Evolutionary conservation across 257 asterid genomes (phyloP).

Genomic region (Gentiana straminea): DNA sequence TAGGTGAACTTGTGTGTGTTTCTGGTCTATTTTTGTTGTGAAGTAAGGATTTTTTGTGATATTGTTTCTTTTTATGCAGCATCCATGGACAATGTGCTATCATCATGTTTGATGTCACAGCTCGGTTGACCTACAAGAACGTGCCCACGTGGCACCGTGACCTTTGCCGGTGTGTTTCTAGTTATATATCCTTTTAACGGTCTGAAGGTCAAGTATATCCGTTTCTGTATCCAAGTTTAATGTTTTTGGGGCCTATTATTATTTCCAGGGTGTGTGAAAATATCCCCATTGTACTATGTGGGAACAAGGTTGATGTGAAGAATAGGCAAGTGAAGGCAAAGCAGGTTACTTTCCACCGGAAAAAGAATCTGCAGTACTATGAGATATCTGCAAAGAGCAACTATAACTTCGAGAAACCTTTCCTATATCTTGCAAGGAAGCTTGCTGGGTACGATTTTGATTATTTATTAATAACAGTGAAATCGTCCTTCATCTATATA

Average conservation of each 20-base stretch:
- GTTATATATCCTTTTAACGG: not conserved
- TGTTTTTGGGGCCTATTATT: not conserved
- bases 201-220: not conserved
- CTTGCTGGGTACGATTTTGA: constrained; percentile 62
- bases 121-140: constrained; percentile 83
- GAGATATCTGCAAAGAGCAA: constrained; percentile 88
- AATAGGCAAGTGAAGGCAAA: constrained; percentile 91
- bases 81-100: constrained; percentile 93
- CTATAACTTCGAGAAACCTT: constrained; percentile 82
- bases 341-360: constrained; percentile 87
- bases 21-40: too few species aligned
- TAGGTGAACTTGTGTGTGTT: too few species aligned
- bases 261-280: constrained; percentile 70
- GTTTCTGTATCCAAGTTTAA: too few species aligned
- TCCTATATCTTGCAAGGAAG: constrained; percentile 75
- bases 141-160: constrained; percentile 97
- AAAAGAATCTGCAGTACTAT: constrained; percentile 78
- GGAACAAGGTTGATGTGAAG: constrained; percentile 89
- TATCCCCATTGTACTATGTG: constrained; percentile 81
- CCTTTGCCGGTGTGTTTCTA: constrained; percentile 56
- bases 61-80: constrained; percentile 27
- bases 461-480: not conserved
- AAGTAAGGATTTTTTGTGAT: not conserved
- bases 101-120: constrained; percentile 88
- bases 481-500: too few species aligned